Percentiles rank a stretch among this genome's conserved stretches.
Evolutionary conservation across 2,329 filamentous ascomycete genomes (phyloP).

Genomic region (Neofusicoccum laricinum): DNA sequence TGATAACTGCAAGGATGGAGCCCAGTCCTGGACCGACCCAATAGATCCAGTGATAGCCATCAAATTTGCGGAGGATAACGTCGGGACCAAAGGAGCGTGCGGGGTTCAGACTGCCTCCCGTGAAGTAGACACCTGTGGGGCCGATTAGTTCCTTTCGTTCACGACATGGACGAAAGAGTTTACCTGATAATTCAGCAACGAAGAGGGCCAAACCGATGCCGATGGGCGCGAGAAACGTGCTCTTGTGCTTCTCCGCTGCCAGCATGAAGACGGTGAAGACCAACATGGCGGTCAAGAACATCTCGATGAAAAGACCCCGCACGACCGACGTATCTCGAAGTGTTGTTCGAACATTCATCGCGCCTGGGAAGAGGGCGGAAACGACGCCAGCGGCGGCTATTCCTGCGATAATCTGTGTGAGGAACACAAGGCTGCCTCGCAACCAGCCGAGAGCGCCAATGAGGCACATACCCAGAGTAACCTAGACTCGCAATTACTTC

Average conservation of each 20-base stretch:
- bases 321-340: slow-evolving; percentile 30
- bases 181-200: slow-evolving; percentile 18
- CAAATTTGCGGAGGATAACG: slow-evolving; percentile 39
- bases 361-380: slow-evolving; percentile 30
- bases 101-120: slow-evolving; percentile 46
- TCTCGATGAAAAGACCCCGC: slow-evolving; percentile 38
- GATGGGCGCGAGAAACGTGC: slow-evolving; percentile 25
- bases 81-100: slow-evolving; percentile 46
- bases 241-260: slow-evolving; percentile 30
- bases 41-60: slow-evolving; percentile 47
- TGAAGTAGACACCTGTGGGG: slow-evolving; percentile 36
- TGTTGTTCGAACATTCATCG: slow-evolving; percentile 32
- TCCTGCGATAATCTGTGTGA: slow-evolving; percentile 28
- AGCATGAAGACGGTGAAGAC: slow-evolving; percentile 37
- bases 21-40: slow-evolving; percentile 45
- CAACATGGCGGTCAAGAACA: slow-evolving; percentile 38
- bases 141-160: not conserved
- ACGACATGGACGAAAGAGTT: not conserved
- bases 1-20: slow-evolving; percentile 34
- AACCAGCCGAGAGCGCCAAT: slow-evolving; percentile 27
- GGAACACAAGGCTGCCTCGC: slow-evolving; percentile 32
- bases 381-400: slow-evolving; percentile 25
- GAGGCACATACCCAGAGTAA: slow-evolving; percentile 36
- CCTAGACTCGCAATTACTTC: slow-evolving; percentile 20
- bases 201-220: slow-evolving; percentile 26